These are phyloP conservation scores for Clarireedia paspali DNA, from an alignment of 2,329 filamentous ascomycete genomes.

Conservation along the genomic window DNA sequence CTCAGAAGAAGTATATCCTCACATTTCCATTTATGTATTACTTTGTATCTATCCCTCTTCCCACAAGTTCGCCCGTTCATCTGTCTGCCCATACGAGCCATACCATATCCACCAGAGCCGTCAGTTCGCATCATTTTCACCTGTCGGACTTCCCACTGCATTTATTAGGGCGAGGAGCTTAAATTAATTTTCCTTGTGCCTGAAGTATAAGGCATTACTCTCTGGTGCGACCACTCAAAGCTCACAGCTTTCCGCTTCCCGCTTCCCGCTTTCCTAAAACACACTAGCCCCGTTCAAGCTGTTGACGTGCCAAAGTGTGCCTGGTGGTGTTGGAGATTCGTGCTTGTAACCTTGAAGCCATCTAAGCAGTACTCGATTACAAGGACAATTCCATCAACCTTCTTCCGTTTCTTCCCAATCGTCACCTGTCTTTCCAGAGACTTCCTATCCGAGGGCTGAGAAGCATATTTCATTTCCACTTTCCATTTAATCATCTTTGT, in stretches of 20 bases:
- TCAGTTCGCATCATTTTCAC: too few species aligned
- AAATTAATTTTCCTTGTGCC: too few species aligned
- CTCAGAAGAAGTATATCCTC: too few species aligned
- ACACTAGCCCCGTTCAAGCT: slow-evolving; percentile 1
- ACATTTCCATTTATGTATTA: too few species aligned
- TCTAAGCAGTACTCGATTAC: not conserved
- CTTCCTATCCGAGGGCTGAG: not conserved
- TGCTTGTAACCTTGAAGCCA: not conserved
- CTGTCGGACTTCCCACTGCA: too few species aligned
- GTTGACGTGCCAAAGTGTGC: slow-evolving; percentile 11
- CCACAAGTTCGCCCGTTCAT: too few species aligned
- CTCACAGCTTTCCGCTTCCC: not conserved
- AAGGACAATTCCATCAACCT: not conserved
- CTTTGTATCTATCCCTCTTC: too few species aligned
- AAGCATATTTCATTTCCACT: not conserved
- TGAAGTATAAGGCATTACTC: too few species aligned
- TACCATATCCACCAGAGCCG: too few species aligned
- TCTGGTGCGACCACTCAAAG: not conserved
- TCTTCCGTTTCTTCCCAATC: not conserved
- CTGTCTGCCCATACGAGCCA: too few species aligned
- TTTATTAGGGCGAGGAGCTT: too few species aligned
- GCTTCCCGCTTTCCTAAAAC: not conserved
- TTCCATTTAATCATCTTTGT: not conserved
- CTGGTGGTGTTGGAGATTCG: not conserved
- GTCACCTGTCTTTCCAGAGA: not conserved